These are phyloP conservation scores for Lepiota brunneoincarnata DNA, from an alignment of 768 basidiomycete species.

Conservation along the genomic window DNA sequence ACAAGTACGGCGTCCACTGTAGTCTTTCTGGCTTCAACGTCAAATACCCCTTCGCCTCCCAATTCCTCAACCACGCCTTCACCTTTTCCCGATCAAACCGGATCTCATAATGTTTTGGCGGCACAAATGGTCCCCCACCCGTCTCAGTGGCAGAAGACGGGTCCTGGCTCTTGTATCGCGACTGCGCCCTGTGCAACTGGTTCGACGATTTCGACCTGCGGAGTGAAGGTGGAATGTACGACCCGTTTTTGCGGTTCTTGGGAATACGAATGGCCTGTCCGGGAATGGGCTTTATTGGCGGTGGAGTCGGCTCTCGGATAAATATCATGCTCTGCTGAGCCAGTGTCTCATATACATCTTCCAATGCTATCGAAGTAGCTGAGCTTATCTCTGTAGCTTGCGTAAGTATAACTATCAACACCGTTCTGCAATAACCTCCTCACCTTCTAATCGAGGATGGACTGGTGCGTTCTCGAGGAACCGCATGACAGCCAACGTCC, in stretches of 20 bases:
- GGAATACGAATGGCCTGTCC: conserved; percentile 77
- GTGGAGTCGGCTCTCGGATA: conserved; percentile 45
- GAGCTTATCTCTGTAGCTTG: conserved; percentile 67
- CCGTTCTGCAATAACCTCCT: conserved; percentile 17
- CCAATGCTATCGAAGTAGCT: conserved; percentile 86
- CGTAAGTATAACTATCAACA: background rate
- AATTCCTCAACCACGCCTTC: conserved; percentile 57
- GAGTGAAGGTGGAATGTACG: conserved; percentile 27
- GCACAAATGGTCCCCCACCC: conserved; percentile 49
- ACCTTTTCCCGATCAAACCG: conserved; percentile 70
- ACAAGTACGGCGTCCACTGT: conserved; percentile 92
- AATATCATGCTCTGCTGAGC: conserved; percentile 73
- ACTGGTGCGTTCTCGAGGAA: conserved; percentile 62
- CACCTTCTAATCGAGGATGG: conserved; percentile 74
- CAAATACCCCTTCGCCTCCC: conserved; percentile 79
- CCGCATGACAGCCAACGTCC: conserved; percentile 85
- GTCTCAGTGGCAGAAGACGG: conserved; percentile 33
- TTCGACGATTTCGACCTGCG: conserved; percentile 30
- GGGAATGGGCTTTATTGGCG: conserved; percentile 61
- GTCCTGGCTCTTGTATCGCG: conserved; percentile 22
- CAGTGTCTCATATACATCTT: conserved; percentile 81
- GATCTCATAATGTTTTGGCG: conserved; percentile 73
- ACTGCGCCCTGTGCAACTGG: conserved; percentile 59
- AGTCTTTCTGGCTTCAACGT: conserved; percentile 77
- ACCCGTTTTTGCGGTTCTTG: conserved; percentile 68